Percentiles rank a stretch among this genome's conserved stretches.
Conservation (phyloP, 164 flowering plant species). For the Stephania yunnanensis region DNA sequence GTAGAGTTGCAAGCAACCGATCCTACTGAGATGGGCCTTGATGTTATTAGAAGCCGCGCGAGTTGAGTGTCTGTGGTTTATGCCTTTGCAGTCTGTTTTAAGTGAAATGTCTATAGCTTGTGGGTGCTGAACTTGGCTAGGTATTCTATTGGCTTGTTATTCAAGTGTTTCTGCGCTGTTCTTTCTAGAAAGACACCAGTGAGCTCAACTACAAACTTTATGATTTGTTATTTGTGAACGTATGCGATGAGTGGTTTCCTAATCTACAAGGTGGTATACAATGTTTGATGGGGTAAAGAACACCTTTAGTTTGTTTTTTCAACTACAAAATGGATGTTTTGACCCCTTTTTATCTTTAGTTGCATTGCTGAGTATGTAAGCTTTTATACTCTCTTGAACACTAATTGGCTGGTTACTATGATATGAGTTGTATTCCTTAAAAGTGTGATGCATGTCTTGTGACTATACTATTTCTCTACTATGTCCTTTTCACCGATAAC, state of each 20-base stretch:
- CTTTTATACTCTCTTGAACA: conserved; percentile 7
- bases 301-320: conserved; percentile 22
- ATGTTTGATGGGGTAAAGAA: conserved; percentile 26
- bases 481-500: neutral
- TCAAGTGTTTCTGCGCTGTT: conserved; percentile 24
- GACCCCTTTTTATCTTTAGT: conserved; percentile 13
- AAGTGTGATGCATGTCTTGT: neutral
- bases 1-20: conserved; percentile 54
- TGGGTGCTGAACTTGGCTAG: conserved; percentile 38
- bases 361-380: conserved; percentile 6
- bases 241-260: conserved; percentile 24
- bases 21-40: conserved; percentile 54
- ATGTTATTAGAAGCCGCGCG: conserved; percentile 49
- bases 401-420: conserved; percentile 1
- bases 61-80: conserved; percentile 19
- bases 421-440: neutral
- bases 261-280: conserved; percentile 32
- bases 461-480: neutral
- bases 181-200: conserved; percentile 21
- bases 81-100: conserved; percentile 23
- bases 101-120: conserved; percentile 39
- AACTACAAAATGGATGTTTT: conserved; percentile 19
- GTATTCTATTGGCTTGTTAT: conserved; percentile 25
- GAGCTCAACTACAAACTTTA: conserved; percentile 29
- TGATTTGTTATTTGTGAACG: conserved; percentile 37